Evolutionary conservation across 2,329 filamentous ascomycete genomes (phyloP).

Genomic region (Plectosphaerella plurivora): DNA sequence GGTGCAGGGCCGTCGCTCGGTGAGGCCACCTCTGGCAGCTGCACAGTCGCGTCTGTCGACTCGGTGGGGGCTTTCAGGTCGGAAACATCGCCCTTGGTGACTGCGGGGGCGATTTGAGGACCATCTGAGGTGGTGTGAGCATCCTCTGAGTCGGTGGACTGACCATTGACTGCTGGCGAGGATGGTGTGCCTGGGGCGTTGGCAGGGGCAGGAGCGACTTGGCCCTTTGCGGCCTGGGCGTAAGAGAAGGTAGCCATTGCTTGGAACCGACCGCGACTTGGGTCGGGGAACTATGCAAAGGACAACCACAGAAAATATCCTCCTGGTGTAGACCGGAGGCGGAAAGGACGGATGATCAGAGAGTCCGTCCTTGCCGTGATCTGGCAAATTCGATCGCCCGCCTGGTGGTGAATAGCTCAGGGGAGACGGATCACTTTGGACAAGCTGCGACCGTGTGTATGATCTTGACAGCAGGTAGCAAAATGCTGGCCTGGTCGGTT

Average conservation of each 20-base stretch:
- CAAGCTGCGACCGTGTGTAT: no score
- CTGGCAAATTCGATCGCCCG: neutral
- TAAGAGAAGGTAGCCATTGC: constrained; percentile 74
- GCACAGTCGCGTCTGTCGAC: constrained; percentile 6
- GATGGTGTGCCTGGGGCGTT: constrained; percentile 22
- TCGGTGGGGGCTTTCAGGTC: constrained; percentile 14
- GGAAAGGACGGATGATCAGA: constrained; percentile 2
- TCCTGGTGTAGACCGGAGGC: neutral
- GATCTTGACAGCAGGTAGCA: no score
- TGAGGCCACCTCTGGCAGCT: neutral
- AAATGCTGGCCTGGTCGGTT: no score
- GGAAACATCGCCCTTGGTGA: constrained; percentile 19
- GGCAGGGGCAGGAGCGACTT: constrained; percentile 44
- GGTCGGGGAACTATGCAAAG: neutral
- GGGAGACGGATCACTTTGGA: no score
- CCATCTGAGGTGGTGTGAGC: neutral
- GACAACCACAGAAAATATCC: neutral
- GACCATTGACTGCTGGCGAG: constrained; percentile 19
- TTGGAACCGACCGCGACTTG: constrained; percentile 4
- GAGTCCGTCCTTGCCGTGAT: constrained; percentile 1
- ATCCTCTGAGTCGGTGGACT: constrained; percentile 20
- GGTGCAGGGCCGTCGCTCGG: neutral
- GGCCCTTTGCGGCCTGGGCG: constrained; percentile 89
- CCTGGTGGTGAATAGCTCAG: no score
- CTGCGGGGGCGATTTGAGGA: neutral